Evolutionary conservation across 805 yeast species (phyloP).

Genomic region (Barnettozyma wickerhamii): DNA sequence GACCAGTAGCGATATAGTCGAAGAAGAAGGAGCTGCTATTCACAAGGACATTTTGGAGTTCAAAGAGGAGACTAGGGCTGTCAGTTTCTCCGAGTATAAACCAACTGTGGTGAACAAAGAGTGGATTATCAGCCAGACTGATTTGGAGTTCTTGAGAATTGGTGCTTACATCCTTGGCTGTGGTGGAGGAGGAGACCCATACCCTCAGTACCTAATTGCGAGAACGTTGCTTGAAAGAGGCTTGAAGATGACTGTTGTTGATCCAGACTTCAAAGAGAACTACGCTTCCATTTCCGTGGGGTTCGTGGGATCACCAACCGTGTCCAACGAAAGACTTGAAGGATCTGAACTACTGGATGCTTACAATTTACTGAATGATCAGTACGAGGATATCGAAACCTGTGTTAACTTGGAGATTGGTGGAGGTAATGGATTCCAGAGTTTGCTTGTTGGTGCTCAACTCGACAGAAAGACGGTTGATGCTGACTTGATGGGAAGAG

Average conservation of each 20-base stretch:
- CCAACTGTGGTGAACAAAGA: conserved; percentile 20
- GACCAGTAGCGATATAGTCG: conserved; percentile 4
- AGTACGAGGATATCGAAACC: conserved; percentile 30
- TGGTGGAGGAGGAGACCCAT: conserved; percentile 51
- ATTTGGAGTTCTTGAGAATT: conserved; percentile 36
- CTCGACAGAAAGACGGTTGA: conserved; percentile 31
- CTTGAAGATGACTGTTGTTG: conserved; percentile 31
- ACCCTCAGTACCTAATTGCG: conserved; percentile 33
- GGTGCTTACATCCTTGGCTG: conserved; percentile 46
- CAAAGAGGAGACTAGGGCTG: conserved; percentile 13
- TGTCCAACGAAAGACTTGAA: conserved; percentile 28
- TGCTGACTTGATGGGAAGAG: conserved; percentile 35
- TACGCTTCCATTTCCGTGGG: conserved; percentile 30
- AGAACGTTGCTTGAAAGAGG: conserved; percentile 33
- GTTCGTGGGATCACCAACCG: conserved; percentile 21
- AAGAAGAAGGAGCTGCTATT: conserved; percentile 17
- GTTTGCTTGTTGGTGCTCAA: conserved; percentile 27
- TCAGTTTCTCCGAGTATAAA: conserved; percentile 22
- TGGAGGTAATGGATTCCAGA: conserved; percentile 38
- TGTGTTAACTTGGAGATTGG: conserved; percentile 40
- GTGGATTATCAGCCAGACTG: conserved; percentile 27
- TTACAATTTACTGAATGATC: conserved; percentile 24
- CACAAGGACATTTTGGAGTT: conserved; percentile 18
- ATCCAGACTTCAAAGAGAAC: conserved; percentile 31
- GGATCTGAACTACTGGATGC: conserved; percentile 36